Conservation (phyloP, 208 protist species). For the Wallacemonas collosoma region DNA sequence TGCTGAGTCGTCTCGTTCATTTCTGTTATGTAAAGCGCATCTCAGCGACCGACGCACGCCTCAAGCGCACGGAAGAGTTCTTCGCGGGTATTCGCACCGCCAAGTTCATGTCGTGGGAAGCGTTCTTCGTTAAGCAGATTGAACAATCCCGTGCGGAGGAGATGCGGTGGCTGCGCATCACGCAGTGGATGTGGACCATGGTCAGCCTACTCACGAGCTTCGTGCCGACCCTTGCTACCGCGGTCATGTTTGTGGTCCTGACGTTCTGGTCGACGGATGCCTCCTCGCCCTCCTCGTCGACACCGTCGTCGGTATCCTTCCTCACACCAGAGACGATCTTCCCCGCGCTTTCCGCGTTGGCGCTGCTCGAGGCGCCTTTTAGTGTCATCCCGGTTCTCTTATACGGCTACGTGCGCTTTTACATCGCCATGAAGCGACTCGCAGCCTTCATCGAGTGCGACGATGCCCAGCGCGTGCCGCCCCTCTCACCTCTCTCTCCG, state of each 20-base stretch:
- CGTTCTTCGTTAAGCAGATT: constrained; percentile 42
- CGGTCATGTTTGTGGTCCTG: constrained; percentile 45
- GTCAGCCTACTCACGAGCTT: constrained; percentile 44
- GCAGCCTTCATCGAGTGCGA: constrained; percentile 49
- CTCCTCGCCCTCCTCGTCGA: no score
- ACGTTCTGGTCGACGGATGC: constrained; percentile 22
- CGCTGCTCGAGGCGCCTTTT: constrained; percentile 71
- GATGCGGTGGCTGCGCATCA: constrained; percentile 25
- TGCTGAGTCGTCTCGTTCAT: constrained; percentile 19
- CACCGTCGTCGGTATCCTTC: constrained; percentile 28
- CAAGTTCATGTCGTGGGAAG: constrained; percentile 93
- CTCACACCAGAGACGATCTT: constrained; percentile 78
- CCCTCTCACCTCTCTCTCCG: no score
- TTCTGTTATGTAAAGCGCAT: constrained; percentile 25
- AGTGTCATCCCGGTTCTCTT: constrained; percentile 74
- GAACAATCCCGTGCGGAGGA: constrained; percentile 37
- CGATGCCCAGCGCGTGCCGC: neutral
- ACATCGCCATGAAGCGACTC: constrained; percentile 69
- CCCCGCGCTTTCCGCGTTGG: constrained; percentile 77
- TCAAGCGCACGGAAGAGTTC: constrained; percentile 89
- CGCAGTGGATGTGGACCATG: constrained; percentile 25
- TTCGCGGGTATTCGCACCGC: constrained; percentile 83
- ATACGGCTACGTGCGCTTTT: constrained; percentile 45
- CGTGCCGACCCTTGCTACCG: constrained; percentile 49
- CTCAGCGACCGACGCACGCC: constrained; percentile 72